These are phyloP conservation scores for Boletus rex-veris DNA, from an alignment of 768 basidiomycete species.

Conservation along the genomic window DNA sequence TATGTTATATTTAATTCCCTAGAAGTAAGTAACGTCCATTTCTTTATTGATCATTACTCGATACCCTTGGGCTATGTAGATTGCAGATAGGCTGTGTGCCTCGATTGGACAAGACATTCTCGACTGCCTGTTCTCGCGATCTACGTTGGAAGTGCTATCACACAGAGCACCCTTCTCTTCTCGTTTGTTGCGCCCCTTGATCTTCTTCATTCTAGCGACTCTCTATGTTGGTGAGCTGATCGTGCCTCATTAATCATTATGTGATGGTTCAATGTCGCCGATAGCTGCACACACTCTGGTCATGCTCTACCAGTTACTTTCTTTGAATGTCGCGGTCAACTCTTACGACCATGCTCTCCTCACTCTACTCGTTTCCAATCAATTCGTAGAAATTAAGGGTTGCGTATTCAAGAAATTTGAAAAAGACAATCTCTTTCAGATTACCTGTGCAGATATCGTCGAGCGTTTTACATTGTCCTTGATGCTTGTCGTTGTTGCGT, in stretches of 20 bases:
- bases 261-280: not conserved
- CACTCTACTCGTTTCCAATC: conserved; percentile 92
- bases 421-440: conserved; percentile 97
- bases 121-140: conserved; percentile 92
- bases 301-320: conserved; percentile 92
- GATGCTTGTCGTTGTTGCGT: conserved; percentile 89
- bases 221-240: conserved; percentile 70
- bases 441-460: conserved; percentile 98
- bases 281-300: conserved; percentile 88
- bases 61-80: conserved; percentile 45
- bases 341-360: conserved; percentile 95
- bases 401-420: conserved; percentile 99
- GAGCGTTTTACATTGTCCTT: conserved; percentile 90
- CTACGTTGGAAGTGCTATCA: conserved; percentile 76
- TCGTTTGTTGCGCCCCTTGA: conserved; percentile 71
- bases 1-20: conserved; percentile 99
- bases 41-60: not conserved
- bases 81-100: conserved; percentile 90
- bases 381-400: conserved; percentile 99
- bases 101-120: conserved; percentile 98
- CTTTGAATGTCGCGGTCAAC: conserved; percentile 96
- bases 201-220: conserved; percentile 80
- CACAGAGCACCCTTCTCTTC: conserved; percentile 56
- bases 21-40: conserved; percentile 60
- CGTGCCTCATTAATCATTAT: not conserved